Evolutionary conservation across 108 stramenopile species (phyloP).

Genomic region (Mayamaea pseudoterrestris): DNA sequence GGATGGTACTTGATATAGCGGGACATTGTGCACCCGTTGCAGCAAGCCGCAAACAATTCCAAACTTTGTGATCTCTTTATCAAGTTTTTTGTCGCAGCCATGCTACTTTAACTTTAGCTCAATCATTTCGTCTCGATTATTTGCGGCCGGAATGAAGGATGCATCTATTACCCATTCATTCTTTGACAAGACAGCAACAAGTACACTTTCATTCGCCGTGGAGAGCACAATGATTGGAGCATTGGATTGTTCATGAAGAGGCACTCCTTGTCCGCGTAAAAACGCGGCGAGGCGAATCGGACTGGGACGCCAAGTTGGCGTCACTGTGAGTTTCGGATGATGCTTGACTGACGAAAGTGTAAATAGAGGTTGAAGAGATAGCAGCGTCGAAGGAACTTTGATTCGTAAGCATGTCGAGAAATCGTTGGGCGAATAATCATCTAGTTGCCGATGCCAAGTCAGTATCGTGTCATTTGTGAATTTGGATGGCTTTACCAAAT

Average conservation of each 20-base stretch:
- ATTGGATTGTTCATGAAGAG: slow-evolving; percentile 55
- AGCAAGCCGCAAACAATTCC: slow-evolving; percentile 74
- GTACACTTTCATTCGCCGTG: neutral
- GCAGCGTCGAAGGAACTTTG: neutral
- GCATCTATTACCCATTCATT: neutral
- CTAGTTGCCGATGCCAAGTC: neutral
- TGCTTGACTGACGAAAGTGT: neutral
- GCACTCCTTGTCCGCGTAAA: slow-evolving; percentile 83
- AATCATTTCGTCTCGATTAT: too few species aligned
- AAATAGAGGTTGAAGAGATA: neutral
- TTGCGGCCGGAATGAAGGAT: too few species aligned
- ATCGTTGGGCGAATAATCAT: too few species aligned
- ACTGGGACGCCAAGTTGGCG: slow-evolving; percentile 65
- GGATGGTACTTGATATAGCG: slow-evolving; percentile 26
- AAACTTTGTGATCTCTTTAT: slow-evolving; percentile 80
- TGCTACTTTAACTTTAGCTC: too few species aligned
- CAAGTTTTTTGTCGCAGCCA: too few species aligned
- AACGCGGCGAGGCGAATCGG: slow-evolving; percentile 73
- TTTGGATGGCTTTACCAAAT: neutral
- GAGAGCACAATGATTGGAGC: slow-evolving; percentile 18
- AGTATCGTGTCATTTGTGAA: neutral
- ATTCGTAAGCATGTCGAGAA: neutral
- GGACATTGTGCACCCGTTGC: slow-evolving; percentile 67
- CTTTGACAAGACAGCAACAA: slow-evolving; percentile 1
- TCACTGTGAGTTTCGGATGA: slow-evolving; percentile 19